These are phyloP conservation scores for Wallacemonas sp. DNA, from an alignment of 208 protist genomes.

Conservation along the genomic window DNA sequence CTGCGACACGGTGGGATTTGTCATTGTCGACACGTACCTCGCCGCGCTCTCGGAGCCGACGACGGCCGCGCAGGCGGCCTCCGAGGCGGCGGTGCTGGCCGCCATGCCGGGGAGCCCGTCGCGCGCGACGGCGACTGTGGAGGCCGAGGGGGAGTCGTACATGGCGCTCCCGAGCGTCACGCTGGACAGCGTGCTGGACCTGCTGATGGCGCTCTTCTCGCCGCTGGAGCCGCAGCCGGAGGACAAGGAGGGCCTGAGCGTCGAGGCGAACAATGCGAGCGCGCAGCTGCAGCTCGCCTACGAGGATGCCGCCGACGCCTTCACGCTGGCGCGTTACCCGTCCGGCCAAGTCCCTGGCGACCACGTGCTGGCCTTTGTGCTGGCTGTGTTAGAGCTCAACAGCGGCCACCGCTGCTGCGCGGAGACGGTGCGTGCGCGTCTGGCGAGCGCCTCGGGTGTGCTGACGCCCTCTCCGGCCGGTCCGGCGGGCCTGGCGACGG, in stretches of 20 bases:
- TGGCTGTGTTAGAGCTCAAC: constrained; percentile 35
- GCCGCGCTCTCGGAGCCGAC: constrained; percentile 24
- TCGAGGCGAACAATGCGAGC: constrained; percentile 26
- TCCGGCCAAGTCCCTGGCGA: constrained; percentile 28
- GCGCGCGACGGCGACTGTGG: constrained; percentile 5
- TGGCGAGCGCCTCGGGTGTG: constrained; percentile 19
- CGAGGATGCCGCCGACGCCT: constrained; percentile 40
- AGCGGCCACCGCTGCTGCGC: constrained; percentile 7
- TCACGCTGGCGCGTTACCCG: constrained; percentile 49
- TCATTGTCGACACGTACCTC: constrained; percentile 55
- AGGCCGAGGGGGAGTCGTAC: constrained; percentile 1
- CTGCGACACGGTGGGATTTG: constrained; percentile 77
- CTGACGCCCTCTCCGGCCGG: neutral
- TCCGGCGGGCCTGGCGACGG: neutral
- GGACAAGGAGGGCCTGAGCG: constrained; percentile 19
- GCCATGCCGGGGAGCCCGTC: constrained; percentile 8
- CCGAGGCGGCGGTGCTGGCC: constrained; percentile 17
- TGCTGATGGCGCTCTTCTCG: constrained; percentile 28
- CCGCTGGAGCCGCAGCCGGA: constrained; percentile 11
- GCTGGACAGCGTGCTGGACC: constrained; percentile 32
- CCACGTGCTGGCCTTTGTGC: constrained; percentile 40
- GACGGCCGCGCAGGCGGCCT: neutral
- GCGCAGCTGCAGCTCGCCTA: constrained; percentile 40
- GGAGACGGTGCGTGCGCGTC: constrained; percentile 19
- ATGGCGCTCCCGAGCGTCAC: constrained; percentile 15